Evolutionary conservation across 2,329 filamentous ascomycete species (phyloP), one percentile per base, ranked within the genome.

Genomic region (Scytalidium sp.): DNA sequence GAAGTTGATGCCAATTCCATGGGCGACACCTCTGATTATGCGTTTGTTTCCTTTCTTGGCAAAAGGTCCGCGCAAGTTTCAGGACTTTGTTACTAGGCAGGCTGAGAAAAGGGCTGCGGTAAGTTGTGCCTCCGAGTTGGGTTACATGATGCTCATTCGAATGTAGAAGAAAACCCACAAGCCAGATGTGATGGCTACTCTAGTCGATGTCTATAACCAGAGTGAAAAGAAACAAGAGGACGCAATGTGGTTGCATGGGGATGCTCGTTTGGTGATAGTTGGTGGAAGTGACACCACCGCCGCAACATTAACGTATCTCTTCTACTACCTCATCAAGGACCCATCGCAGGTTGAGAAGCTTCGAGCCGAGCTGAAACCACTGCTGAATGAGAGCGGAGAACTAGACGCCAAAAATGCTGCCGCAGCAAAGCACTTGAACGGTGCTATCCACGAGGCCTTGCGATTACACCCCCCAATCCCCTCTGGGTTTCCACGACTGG

Each of bases 251-350:
- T 27, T 46, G 19, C 23, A 46, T 15, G 49, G 45, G 7, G 57
- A 60, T 22, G 36, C 55, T 6, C 42, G 51, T 9, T 36, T 56
- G 22, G 59, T 69, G 23, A 62, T 69, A 19, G 61, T 67, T 17
- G 66, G 65, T 23, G 67, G 66, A 8, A 69, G 65, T 41, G 71
- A 74, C 50, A 74, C 70, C 11, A 70, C 69, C 0, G 61, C 69
- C 10, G 64, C 64, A 0, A 64, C 67, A 1, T 52, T 74, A 39
- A 64, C 67, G 1, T 62, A 64, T 45, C 56, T 73, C 7, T 71
- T 76, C 58, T 75, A 71, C 53, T 49, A 58, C 25, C 46, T 64
- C 2, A 51, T 48, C 8, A 41, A 46, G 2, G 44, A 53, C 8
- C 60, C 51, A 0, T 27, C 42, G 7, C 42, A 51, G 3, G 20